Conservation (phyloP, 805 yeast genomes). For the Zygotorulaspora chibaensis region DNA sequence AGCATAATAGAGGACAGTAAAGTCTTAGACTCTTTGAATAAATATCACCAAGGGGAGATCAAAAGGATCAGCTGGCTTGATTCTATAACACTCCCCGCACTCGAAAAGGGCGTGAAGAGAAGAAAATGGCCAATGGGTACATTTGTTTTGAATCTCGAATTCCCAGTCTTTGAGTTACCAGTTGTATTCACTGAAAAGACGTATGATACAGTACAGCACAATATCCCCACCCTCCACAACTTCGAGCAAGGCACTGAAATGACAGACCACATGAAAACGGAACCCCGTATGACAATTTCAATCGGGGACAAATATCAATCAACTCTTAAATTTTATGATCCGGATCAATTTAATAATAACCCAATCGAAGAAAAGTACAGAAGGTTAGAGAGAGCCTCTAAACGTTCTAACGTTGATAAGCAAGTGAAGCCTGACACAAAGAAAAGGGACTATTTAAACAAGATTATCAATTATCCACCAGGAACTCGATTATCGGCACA, state of each 20-base stretch:
- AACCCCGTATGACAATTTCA: slow-evolving; percentile 30
- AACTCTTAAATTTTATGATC: slow-evolving; percentile 52
- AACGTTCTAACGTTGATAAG: slow-evolving; percentile 68
- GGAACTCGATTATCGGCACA: slow-evolving; percentile 74
- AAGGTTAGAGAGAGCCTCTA: slow-evolving; percentile 76
- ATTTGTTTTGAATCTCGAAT: slow-evolving; percentile 47
- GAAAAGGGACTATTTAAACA: slow-evolving; percentile 65
- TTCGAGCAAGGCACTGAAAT: slow-evolving; percentile 41
- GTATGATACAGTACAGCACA: slow-evolving; percentile 33
- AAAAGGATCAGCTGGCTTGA: slow-evolving; percentile 70
- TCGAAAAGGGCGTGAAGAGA: slow-evolving; percentile 32
- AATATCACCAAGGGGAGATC: slow-evolving; percentile 65
- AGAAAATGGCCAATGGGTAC: slow-evolving; percentile 23
- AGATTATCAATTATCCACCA: slow-evolving; percentile 72
- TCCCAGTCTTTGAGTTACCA: slow-evolving; percentile 66
- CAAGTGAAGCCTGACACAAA: slow-evolving; percentile 87
- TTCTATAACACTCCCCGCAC: slow-evolving; percentile 51
- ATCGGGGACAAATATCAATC: slow-evolving; percentile 30
- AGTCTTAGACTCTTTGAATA: slow-evolving; percentile 51
- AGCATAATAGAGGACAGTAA: slow-evolving; percentile 25
- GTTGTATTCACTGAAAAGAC: slow-evolving; percentile 61
- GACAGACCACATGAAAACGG: slow-evolving; percentile 26
- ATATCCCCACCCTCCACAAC: slow-evolving; percentile 39
- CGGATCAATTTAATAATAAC: slow-evolving; percentile 63
- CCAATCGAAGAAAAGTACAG: slow-evolving; percentile 88